Base-by-base conservation (phyloP, 306 rosid genomes). In the Cucurbita pepo region DNA sequence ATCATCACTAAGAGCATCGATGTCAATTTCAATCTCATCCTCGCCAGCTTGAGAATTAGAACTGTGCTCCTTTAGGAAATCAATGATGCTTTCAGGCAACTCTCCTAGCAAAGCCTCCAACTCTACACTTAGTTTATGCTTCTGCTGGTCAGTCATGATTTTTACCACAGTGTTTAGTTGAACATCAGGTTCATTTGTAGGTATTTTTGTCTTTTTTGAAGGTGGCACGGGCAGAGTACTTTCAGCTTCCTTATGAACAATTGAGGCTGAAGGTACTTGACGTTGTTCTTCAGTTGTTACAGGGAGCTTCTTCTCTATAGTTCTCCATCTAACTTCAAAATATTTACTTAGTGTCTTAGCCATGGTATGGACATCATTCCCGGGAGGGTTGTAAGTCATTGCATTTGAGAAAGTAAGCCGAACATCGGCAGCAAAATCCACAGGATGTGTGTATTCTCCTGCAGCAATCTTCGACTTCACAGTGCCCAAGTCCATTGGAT, bases 401-500 rank as follows among this genome's bases (percentile, higher is more conserved):
- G 98, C 97, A 78, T 93, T 93, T 37, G 89, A 78, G 77, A 90
- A 93, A 18, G 98, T 87, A 79, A 90, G 85, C 55, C 96, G 80
- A 73, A 93, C 94, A 81, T 93, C 97, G 25, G 86, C 87, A 77
- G 94, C 93, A 84, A 90, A 93, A 59, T 75, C 88, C 73, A 85
- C 62, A 1, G 89, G 96, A 79, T 65, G 79, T 4, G 85, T 77
- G 75, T 90, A 93, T 72, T 79, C 78, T 15, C 91, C 88, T 19
- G 88, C 81, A 55, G 82, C 47, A 18, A 90, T 19, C 83, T 81
- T 90, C 74, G 82, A 79, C 87, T 86, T 86, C 56, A 93, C 91
- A 0, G 98, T 88, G 43, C 98, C 96, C 83, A 93, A 72, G 82
- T 93, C 98, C 98, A 93, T 93, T 55, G 98, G 98, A 85, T 87